These are phyloP conservation scores for Apiotrichum siamense DNA, from an alignment of 1,284 basidiomycete genomes.

Conservation along the genomic window DNA sequence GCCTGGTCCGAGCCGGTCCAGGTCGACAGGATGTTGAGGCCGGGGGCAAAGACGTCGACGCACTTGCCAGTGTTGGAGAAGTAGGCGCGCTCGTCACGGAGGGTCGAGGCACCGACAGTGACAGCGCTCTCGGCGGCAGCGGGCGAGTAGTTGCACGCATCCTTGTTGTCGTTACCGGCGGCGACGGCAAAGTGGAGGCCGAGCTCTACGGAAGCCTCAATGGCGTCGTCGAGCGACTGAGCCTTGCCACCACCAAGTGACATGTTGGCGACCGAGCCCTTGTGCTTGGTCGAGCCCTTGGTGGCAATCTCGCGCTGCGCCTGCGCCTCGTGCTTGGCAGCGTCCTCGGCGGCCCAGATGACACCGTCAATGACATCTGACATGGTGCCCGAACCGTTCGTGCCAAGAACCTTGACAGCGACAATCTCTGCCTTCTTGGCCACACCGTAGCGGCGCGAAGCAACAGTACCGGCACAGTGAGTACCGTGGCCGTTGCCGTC, in stretches of 20 bases:
- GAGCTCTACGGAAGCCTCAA: conserved; percentile 72
- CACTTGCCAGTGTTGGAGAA: conserved; percentile 76
- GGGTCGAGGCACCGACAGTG: conserved; percentile 78
- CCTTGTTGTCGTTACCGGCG: conserved; percentile 66
- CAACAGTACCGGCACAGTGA: conserved; percentile 80
- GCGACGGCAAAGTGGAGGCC: conserved; percentile 95
- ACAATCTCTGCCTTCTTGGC: conserved; percentile 85
- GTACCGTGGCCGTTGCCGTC: conserved; percentile 64
- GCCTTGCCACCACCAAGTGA: conserved; percentile 94
- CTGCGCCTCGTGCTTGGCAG: conserved; percentile 53
- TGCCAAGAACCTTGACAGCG: conserved; percentile 95
- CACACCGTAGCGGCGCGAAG: conserved; percentile 76
- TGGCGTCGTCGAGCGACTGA: conserved; percentile 73
- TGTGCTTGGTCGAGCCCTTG: conserved; percentile 68
- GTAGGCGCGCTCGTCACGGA: conserved; percentile 76
- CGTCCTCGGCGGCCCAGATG: conserved; percentile 66
- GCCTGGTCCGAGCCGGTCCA: conserved; percentile 59
- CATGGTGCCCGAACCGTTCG: conserved; percentile 92
- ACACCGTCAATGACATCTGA: conserved; percentile 88
- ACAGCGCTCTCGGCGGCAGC: conserved; percentile 68
- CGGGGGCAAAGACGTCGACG: conserved; percentile 78
- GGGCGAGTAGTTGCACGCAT: conserved; percentile 71
- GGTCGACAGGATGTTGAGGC: conserved; percentile 72
- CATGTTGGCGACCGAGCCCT: conserved; percentile 98
- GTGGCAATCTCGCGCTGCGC: conserved; percentile 60